phyloP scores from a whole-genome alignment of 495 filamentous ascomycete species.

The Neurospora sp. region DNA sequence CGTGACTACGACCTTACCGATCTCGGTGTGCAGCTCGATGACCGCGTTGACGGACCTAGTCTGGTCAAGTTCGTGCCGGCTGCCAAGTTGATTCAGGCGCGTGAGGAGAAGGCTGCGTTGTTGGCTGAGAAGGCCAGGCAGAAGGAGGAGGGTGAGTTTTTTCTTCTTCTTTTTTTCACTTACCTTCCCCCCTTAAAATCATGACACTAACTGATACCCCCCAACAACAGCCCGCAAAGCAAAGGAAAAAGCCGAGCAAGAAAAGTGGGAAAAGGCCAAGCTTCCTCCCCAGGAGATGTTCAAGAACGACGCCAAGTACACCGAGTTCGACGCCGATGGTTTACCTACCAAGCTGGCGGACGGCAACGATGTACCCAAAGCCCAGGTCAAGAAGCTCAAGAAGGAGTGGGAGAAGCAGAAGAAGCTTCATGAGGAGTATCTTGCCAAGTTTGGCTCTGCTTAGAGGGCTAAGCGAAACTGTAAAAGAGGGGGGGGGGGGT shows the following conservation, averaged over 20 bases:
- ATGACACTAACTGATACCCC: slow-evolving; percentile 1
- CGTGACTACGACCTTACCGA: slow-evolving; percentile 72
- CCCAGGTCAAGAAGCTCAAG: slow-evolving; percentile 66
- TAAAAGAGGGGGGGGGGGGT: neutral
- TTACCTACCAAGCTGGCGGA: slow-evolving; percentile 65
- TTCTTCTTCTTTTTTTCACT: neutral
- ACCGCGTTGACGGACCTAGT: slow-evolving; percentile 57
- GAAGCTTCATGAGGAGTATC: slow-evolving; percentile 63
- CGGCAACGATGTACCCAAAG: slow-evolving; percentile 72
- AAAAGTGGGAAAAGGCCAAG: slow-evolving; percentile 62
- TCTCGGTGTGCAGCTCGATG: slow-evolving; percentile 79
- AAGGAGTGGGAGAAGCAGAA: slow-evolving; percentile 93
- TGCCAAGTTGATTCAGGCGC: slow-evolving; percentile 58
- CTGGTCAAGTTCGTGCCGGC: slow-evolving; percentile 74
- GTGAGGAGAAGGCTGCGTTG: slow-evolving; percentile 55
- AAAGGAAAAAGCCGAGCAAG: slow-evolving; percentile 40
- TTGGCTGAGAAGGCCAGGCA: slow-evolving; percentile 42
- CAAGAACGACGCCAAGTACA: slow-evolving; percentile 58
- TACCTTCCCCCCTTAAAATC: slow-evolving; percentile 9
- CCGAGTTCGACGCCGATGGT: slow-evolving; percentile 79
- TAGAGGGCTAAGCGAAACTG: neutral
- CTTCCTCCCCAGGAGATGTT: slow-evolving; percentile 61
- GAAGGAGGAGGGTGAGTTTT: slow-evolving; percentile 48
- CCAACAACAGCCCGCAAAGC: slow-evolving; percentile 30
- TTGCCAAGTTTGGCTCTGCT: slow-evolving; percentile 14